Percentiles rank a stretch among this genome's conserved stretches.
Evolutionary conservation across 1,284 basidiomycete genomes (phyloP).

Genomic region (Trametes hirsuta): DNA sequence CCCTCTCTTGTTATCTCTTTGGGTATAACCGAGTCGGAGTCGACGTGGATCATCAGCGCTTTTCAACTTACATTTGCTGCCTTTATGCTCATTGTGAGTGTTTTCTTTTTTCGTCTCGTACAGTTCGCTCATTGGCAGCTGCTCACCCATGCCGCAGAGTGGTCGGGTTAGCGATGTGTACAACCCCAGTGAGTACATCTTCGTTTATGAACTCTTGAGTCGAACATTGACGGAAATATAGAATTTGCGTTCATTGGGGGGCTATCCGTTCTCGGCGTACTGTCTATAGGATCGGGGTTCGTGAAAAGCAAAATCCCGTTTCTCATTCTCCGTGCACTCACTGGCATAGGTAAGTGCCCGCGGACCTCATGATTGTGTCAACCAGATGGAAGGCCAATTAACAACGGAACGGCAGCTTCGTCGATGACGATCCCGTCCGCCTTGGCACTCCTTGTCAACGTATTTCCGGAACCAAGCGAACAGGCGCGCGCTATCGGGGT

Average conservation of each 20-base stretch:
- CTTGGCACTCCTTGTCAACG: constrained; percentile 46
- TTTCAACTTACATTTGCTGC: constrained; percentile 39
- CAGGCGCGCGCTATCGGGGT: constrained; percentile 50
- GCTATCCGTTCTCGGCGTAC: constrained; percentile 38
- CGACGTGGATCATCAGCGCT: constrained; percentile 39
- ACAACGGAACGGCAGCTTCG: constrained; percentile 33
- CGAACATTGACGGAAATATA: constrained; percentile 11
- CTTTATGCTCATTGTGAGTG: constrained; percentile 37
- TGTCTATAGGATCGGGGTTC: constrained; percentile 46
- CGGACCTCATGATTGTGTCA: not conserved
- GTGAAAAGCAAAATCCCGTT: constrained; percentile 42
- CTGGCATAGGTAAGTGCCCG: constrained; percentile 40
- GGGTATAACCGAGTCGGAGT: constrained; percentile 33
- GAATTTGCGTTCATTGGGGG: constrained; percentile 40
- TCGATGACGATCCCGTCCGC: constrained; percentile 53
- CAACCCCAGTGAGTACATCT: constrained; percentile 34
- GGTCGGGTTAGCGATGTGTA: constrained; percentile 39
- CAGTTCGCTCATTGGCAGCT: not conserved
- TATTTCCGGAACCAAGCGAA: constrained; percentile 47
- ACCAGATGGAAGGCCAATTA: not conserved
- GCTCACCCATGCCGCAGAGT: constrained; percentile 24
- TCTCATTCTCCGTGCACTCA: constrained; percentile 47
- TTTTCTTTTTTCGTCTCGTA: not conserved
- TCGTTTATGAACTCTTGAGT: not conserved
- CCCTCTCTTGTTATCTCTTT: constrained; percentile 36